phyloP scores from a whole-genome alignment of 202 grass and related monocot species.

The Setaria viridis region DNA sequence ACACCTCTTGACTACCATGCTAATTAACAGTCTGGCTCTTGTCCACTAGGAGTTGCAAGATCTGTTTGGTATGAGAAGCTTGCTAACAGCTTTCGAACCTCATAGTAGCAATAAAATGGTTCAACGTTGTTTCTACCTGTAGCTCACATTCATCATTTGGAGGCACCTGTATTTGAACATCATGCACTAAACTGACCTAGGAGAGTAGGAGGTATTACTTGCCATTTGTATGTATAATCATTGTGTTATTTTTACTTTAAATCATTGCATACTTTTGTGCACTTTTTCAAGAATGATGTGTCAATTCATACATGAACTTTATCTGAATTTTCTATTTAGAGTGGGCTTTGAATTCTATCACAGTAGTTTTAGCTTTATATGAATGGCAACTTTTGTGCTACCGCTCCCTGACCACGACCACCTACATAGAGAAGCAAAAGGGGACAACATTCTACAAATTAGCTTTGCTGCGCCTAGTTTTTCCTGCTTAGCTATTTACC shows the following conservation, averaged over 20 bases:
- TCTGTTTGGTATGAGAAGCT: slow-evolving; percentile 11
- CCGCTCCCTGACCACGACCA: neutral
- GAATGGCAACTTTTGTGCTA: neutral
- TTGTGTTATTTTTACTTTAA: slow-evolving; percentile 6
- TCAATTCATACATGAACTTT: neutral
- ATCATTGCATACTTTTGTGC: slow-evolving; percentile 6
- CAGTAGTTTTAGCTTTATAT: slow-evolving; percentile 31
- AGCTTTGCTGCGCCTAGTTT: slow-evolving; percentile 31
- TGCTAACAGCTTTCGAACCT: neutral
- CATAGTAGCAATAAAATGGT: slow-evolving; percentile 7
- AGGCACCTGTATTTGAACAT: slow-evolving; percentile 23
- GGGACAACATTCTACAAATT: neutral
- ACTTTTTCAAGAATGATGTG: neutral
- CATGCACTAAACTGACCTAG: slow-evolving; percentile 26
- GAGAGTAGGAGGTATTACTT: slow-evolving; percentile 9
- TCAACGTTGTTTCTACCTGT: neutral
- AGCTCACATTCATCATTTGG: neutral
- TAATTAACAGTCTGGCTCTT: neutral
- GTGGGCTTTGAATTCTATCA: neutral
- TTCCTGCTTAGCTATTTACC: slow-evolving; percentile 35
- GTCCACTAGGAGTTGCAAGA: neutral
- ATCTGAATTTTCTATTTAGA: slow-evolving; percentile 13
- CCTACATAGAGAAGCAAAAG: neutral
- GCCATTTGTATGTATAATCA: slow-evolving; percentile 3
- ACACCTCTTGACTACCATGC: neutral